Evolutionary conservation across 768 basidiomycete genomes (phyloP).

Genomic region (Paxillus involutus): DNA sequence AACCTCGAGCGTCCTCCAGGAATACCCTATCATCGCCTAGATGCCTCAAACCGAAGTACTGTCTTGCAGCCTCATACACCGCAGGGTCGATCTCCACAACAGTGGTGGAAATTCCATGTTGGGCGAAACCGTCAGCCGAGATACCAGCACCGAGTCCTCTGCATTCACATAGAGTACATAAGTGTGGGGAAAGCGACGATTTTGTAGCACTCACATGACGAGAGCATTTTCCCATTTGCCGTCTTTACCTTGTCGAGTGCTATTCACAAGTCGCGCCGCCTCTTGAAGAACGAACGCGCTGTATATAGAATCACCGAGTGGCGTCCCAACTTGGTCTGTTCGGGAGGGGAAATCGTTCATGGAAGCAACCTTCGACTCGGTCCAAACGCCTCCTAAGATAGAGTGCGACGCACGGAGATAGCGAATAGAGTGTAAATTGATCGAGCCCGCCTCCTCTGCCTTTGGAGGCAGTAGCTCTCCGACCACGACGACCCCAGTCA

Average conservation of each 20-base stretch:
- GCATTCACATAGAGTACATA: slow-evolving; percentile 5
- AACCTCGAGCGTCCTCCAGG: slow-evolving; percentile 74
- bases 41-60: slow-evolving; percentile 77
- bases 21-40: slow-evolving; percentile 61
- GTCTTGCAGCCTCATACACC: slow-evolving; percentile 80
- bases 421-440: slow-evolving; percentile 47
- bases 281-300: slow-evolving; percentile 86
- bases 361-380: slow-evolving; percentile 47
- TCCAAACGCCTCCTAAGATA: slow-evolving; percentile 79
- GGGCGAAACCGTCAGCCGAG: slow-evolving; percentile 71
- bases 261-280: slow-evolving; percentile 68
- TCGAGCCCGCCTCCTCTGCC: slow-evolving; percentile 27
- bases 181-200: slow-evolving; percentile 5
- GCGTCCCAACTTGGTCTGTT: slow-evolving; percentile 51
- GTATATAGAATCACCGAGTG: slow-evolving; percentile 80
- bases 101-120: slow-evolving; percentile 69
- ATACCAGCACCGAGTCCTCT: slow-evolving; percentile 91
- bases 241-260: slow-evolving; percentile 38
- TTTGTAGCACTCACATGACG: slow-evolving; percentile 57
- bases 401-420: slow-evolving; percentile 68
- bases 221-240: slow-evolving; percentile 52
- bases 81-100: slow-evolving; percentile 93
- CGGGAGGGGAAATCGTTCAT: slow-evolving; percentile 41
- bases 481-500: slow-evolving; percentile 83
- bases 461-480: slow-evolving; percentile 59